Evolutionary conservation across 176 grass and related monocot species (phyloP).

Genomic region (Cenchrus purpureus): DNA sequence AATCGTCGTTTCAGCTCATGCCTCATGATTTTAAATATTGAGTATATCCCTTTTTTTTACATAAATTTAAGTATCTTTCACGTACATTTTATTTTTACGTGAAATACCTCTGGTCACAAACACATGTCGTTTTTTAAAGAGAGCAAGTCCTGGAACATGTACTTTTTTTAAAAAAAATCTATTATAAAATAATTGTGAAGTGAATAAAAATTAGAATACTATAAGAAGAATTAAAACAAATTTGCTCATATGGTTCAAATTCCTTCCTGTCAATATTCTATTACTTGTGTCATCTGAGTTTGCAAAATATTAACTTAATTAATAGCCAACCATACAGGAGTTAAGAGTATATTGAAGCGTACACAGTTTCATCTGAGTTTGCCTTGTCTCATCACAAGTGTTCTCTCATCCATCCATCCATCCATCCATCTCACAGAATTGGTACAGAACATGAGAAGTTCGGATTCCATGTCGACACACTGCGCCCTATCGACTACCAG

Average conservation of each 20-base stretch:
- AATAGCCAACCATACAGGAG: too few relatives aligned
- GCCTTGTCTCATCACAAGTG: neutral
- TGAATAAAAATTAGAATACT: neutral
- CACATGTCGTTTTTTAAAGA: neutral
- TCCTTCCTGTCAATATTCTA: too few relatives aligned
- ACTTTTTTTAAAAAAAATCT: neutral
- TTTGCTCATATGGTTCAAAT: too few relatives aligned
- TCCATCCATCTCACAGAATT: neutral
- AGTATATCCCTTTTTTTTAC: too few relatives aligned
- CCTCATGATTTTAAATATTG: too few relatives aligned
- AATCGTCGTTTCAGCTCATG: too few relatives aligned
- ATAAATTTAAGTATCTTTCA: neutral
- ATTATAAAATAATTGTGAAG: neutral
- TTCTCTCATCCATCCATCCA: neutral
- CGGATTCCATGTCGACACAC: neutral
- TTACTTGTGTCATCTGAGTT: too few relatives aligned
- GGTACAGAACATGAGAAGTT: conserved; percentile 26
- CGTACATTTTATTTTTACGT: neutral
- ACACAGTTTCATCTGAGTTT: neutral
- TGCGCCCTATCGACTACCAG: conserved; percentile 1
- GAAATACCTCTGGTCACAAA: neutral
- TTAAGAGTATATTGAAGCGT: too few relatives aligned
- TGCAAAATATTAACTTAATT: too few relatives aligned
- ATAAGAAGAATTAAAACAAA: too few relatives aligned
- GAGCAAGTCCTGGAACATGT: neutral